Base-by-base conservation (phyloP, 768 basidiomycete species). In the Auricularia heimuer region DNA sequence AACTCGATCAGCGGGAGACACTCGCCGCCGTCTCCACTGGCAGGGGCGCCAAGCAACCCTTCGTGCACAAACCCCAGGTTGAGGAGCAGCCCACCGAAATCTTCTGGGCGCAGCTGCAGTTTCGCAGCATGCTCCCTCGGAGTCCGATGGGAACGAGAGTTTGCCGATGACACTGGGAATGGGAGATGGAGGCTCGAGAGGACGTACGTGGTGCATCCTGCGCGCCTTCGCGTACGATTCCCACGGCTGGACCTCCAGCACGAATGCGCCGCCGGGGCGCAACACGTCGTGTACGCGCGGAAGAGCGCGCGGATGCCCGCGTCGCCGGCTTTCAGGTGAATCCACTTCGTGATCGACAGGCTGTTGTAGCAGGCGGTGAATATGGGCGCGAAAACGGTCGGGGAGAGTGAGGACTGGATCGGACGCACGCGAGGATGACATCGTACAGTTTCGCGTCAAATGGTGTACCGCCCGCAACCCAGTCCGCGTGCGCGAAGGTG, bases 341-440 rank as follows among this genome's bases (percentile, higher is more conserved):
- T 91, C 94, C 94, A 96, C 75, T 94, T 96, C 0, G 92, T 85
- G 54, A 95, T 75, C 0, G 93, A 95, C 69, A 96, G 86, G 1
- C 92, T 94, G 71, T 3, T 37, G 51, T 45, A 24, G 63, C 39
- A 14, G 2, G 8, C 7, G 39, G 39, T 42, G 44, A 58, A n/a
- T 66, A 16, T n/a, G 56, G 37, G 29, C 56, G 45, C 42, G 3
- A 39, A 47, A 24, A 54, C 37, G 36, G 11, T 0, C 29, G 42
- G 51, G 60, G 66, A 4, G 18, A 4, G 36, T 4, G 18, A 8
- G 29, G 21, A 29, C 29, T 29, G 29, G 0, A 29, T 29, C 0
- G 2, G 2, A 75, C 88, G 67, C 70, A 94, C 94, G 86, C 94
- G 42, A 94, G 66, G 36, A 95, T 83, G 37, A 93, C 82, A 69